Base-by-base conservation (phyloP, 768 basidiomycete genomes). In the Mycena pura region DNA sequence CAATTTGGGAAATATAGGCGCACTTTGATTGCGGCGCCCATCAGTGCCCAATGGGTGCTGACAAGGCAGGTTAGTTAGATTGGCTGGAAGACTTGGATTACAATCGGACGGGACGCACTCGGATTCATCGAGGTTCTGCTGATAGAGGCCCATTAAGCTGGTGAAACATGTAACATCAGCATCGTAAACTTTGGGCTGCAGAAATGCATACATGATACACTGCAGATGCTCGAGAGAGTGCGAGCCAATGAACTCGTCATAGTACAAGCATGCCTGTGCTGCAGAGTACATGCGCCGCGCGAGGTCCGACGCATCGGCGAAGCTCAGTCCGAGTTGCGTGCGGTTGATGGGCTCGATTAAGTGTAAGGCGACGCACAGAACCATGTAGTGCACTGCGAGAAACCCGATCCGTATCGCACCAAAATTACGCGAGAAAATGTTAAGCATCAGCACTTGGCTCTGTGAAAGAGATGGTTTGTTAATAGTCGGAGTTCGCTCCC, bases 121-220 rank as follows among this genome's bases (percentile, higher is more conserved):
- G 14, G 71, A 65, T 38, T 72, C 68, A 41, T 67, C 70, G 19
- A 65, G 62, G 49, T 72, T 72, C 29, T 72, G 71, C 44, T 69
- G 70, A 57, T 72, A 72, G 17, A 72, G 65, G 14, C 71, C 66
- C 70, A 69, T 72, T 40, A 72, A 64, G 21, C 71, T 72, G 40
- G 8, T 9, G 29, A 21, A 28, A 17, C 3, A 24, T 6, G 9
- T 3, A 27, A 27, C 4, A 43, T 49, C 40, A 65, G 13, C 28
- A 43, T 8, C 10, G 34, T 36, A 36, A 36, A 34, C 46, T 44
- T 13, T 31, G 34, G 38, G 49, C n/a, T n/a, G n/a, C n/a, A n/a
- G n/a, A 21, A 45, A 17, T 4, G 22, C 70, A 40, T 50, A 68
- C 71, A 72, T 62, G 27, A 72, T 68, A 21, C 65, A 69, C 27